Base-by-base conservation (phyloP, 306 rosid species). In the Cicer arietinum region DNA sequence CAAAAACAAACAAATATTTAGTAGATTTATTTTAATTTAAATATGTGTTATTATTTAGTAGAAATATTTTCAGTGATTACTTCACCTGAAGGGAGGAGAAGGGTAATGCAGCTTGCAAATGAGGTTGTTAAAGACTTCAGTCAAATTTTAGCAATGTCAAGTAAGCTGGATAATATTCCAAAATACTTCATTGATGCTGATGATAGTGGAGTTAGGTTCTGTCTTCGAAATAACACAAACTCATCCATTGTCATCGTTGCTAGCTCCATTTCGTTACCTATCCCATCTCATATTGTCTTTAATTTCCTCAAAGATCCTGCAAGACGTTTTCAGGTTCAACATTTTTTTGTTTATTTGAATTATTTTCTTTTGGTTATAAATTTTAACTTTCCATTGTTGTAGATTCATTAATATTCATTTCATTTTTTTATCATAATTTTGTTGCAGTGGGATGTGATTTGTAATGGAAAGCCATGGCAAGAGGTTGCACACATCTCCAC, bases 401-500 rank as follows among this genome's bases (percentile, higher is more conserved):
- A 48, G 14, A 45, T 1, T 60, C 53, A 59, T 16, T 13, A 10
- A 53, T 14, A 52, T 9, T 8, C 25, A 22, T 56, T 8, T 9
- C 13, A 5, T 8, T 35, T 41, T 1, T 50, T 62, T 17, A 47
- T 47, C 25, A 22, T 47, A 18, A 47, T 13, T 18, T 18, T 78
- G 2, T 57, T 39, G 25, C 56, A 92, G 94, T 90, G 98, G 96
- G 98, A 92, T 77, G 71, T 75, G 51, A 78, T 87, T 35, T 82
- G 81, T 17, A 6, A 5, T 59, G 85, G 79, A 45, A 60, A 75
- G 47, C 78, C 83, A 22, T 73, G 74, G 14, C 71, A 63, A 0
- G 92, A 86, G 77, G 25, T 90, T 70, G 83, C 82, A 1, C 86
- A 50, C 61, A 66, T 92, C 76, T 64, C 85, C 35, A 80, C 17